Evolutionary conservation across 768 basidiomycete species (phyloP).

Genomic region (Lactarius akahatsu): DNA sequence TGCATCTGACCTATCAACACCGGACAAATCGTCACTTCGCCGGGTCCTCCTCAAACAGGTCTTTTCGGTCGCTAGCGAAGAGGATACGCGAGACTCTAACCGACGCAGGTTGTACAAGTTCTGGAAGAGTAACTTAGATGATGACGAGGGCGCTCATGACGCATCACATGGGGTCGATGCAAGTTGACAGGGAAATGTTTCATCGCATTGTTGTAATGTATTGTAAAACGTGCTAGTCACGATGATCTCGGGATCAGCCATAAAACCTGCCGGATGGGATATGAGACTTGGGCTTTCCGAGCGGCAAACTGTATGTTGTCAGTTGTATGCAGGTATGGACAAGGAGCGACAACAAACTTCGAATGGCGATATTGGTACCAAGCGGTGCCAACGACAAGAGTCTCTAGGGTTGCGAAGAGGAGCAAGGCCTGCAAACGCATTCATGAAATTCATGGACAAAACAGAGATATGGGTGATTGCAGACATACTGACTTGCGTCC

Average conservation of each 20-base stretch:
- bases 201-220: not conserved
- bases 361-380: slow-evolving; percentile 32
- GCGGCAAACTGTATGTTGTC: slow-evolving; percentile 5
- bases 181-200: slow-evolving; percentile 14
- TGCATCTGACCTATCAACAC: slow-evolving; percentile 39
- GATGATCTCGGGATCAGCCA: not conserved
- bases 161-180: slow-evolving; percentile 5
- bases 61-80: slow-evolving; percentile 72
- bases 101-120: slow-evolving; percentile 80
- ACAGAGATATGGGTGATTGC: not conserved
- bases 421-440: slow-evolving; percentile 28
- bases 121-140: slow-evolving; percentile 62
- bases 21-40: slow-evolving; percentile 43
- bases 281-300: slow-evolving; percentile 15
- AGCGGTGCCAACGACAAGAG: slow-evolving; percentile 30
- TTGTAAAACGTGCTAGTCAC: not conserved
- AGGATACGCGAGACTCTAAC: slow-evolving; percentile 74
- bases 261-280: slow-evolving; percentile 13
- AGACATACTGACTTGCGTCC: slow-evolving; percentile 32
- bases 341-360: slow-evolving; percentile 26
- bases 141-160: slow-evolving; percentile 39
- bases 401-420: slow-evolving; percentile 32
- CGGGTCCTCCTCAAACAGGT: slow-evolving; percentile 57
- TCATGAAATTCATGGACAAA: not conserved
- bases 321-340: not conserved